Base-by-base conservation (phyloP, 164 flowering plant genomes). In the Platanus orientalis region DNA sequence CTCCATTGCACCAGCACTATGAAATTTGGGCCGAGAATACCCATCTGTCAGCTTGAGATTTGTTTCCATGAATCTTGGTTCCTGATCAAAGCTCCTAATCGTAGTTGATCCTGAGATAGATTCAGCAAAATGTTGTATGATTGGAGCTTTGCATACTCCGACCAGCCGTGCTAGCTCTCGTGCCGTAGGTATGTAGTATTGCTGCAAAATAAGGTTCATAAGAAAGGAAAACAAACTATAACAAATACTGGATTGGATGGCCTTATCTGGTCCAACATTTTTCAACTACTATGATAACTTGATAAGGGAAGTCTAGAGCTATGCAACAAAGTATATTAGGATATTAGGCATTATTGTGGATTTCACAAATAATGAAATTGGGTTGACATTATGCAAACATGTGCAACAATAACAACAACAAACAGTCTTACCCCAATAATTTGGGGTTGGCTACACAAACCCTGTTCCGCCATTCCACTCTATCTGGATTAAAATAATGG, bases 61-160 rank as follows among this genome's bases (percentile, higher is more conserved):
- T 36, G 63, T 72, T 42, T 75, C 83, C 56, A 57, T 66, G 60
- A 90, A 90, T 73, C 89, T 77, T 5, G 75, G 29, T 67, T 80
- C 84, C 57, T 83, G 85, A 57, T 84, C 80, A 65, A 88, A 90
- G 75, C 94, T 74, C 63, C 96, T 77, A 28, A 90, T 90, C n/a
- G 92, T 90, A 54, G 81, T 72, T 56, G 86, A 60, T 40, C 97
- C 97, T 6, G 90, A 78, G 29, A 90, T 76, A 39, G 97, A 79
- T 72, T 90, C 97, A 11, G 92, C 69, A 75, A 88, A 88, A 71
- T 86, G 87, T 29, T 88, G 97, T 54, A 88, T 84, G 4, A 86
- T 77, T 10, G 96, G 96, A 65, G 94, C 92, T 73, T 83, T 80
- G 72, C 83, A 77, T 19, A 84, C 84, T 54, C 96, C 91, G 32